These are phyloP conservation scores for Galerina sulciceps DNA, from an alignment of 768 basidiomycete genomes.

Conservation along the genomic window DNA sequence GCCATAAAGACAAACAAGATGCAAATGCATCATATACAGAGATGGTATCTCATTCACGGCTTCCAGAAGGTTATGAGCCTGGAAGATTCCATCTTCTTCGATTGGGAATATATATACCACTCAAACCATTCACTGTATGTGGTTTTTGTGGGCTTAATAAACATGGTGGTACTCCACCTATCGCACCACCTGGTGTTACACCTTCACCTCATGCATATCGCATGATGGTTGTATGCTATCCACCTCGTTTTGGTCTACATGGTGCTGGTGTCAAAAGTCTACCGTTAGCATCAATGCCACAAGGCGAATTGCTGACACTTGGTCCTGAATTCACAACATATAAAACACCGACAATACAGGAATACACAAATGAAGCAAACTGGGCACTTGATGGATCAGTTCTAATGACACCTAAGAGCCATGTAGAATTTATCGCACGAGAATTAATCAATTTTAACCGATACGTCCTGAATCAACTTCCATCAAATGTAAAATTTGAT, in stretches of 20 bases:
- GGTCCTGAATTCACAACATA: not conserved
- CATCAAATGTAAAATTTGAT: no score
- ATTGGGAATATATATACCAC: slow-evolving; percentile 12
- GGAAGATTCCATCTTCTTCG: slow-evolving; percentile 18
- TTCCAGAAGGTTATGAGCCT: slow-evolving; percentile 14
- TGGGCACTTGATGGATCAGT: not conserved
- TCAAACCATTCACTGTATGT: not conserved
- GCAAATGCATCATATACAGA: slow-evolving; percentile 2
- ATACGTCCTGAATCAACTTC: no score
- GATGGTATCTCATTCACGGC: slow-evolving; percentile 7
- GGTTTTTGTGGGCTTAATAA: slow-evolving; percentile 14
- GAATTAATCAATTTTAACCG: no score
- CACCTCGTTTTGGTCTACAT: slow-evolving; percentile 14
- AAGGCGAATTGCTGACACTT: not conserved
- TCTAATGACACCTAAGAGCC: not conserved
- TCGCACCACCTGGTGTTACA: not conserved
- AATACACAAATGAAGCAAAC: not conserved
- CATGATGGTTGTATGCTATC: slow-evolving; percentile 13
- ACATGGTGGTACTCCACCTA: slow-evolving; percentile 19
- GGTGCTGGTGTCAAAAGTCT: not conserved
- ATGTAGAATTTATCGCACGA: no score
- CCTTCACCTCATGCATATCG: slow-evolving; percentile 6
- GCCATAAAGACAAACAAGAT: slow-evolving; percentile 14
- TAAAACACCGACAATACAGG: not conserved
- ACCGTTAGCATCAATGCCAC: not conserved